phyloP scores from a whole-genome alignment of 1,284 basidiomycete genomes.

The Puccinia novopanici region DNA sequence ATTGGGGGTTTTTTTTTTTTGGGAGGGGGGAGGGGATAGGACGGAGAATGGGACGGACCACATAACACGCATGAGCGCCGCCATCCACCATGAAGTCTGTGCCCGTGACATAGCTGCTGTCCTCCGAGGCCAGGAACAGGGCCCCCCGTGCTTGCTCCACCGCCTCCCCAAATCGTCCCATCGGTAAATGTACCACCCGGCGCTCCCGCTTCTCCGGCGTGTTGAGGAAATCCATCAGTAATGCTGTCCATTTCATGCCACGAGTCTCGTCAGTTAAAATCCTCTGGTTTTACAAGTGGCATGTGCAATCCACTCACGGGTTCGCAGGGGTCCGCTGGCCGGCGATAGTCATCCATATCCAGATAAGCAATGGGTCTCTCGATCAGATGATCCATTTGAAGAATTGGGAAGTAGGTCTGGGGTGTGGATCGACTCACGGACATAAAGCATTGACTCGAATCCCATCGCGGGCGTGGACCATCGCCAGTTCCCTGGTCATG shows the following conservation, averaged over 20 bases:
- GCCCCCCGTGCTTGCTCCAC: constrained; percentile 89
- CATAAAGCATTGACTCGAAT: constrained; percentile 93
- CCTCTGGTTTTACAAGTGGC: not conserved
- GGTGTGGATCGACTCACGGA: constrained; percentile 68
- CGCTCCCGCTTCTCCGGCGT: constrained; percentile 94
- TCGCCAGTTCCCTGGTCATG: constrained; percentile 96
- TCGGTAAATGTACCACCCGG: constrained; percentile 84
- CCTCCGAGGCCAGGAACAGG: constrained; percentile 82
- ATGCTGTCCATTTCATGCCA: constrained; percentile 63
- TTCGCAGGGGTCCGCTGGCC: constrained; percentile 80
- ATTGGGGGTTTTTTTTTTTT: too few relatives aligned
- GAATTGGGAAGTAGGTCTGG: too few relatives aligned
- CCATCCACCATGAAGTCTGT: constrained; percentile 92
- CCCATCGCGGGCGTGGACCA: constrained; percentile 94
- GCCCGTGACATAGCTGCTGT: constrained; percentile 75
- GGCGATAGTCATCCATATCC: constrained; percentile 42
- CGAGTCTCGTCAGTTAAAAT: not conserved
- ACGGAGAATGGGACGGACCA: constrained; percentile 61
- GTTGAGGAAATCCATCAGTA: constrained; percentile 96
- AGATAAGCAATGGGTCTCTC: constrained; percentile 23
- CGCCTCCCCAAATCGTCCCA: constrained; percentile 96
- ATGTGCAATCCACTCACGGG: constrained; percentile 66
- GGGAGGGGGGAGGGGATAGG: too few relatives aligned
- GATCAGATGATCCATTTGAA: constrained; percentile 24
- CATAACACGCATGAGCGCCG: constrained; percentile 83